Evolutionary conservation across 2,329 filamentous ascomycete species (phyloP).

Genomic region (Rosellinia necatrix): DNA sequence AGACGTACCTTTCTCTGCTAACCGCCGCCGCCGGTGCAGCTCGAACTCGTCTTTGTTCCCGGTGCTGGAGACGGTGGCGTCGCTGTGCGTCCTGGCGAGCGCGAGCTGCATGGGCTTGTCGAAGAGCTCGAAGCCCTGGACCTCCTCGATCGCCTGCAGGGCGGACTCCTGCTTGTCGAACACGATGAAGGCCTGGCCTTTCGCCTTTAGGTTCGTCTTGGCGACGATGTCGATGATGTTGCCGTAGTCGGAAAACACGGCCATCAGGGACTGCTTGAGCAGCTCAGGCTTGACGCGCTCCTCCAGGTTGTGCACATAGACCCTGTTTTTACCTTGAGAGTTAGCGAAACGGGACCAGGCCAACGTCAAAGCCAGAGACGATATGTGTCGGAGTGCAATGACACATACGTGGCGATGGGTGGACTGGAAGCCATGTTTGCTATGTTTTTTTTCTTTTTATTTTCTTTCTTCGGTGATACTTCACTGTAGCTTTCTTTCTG

Average conservation of each 20-base stretch:
- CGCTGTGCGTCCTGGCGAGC: slow-evolving; percentile 80
- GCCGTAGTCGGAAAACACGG: slow-evolving; percentile 89
- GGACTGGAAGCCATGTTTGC: slow-evolving; percentile 44
- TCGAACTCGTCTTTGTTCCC: slow-evolving; percentile 84
- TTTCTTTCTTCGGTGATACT: neutral
- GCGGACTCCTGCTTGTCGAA: slow-evolving; percentile 85
- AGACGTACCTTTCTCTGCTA: slow-evolving; percentile 83
- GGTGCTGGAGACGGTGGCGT: slow-evolving; percentile 79
- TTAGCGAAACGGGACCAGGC: slow-evolving; percentile 21
- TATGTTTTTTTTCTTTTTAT: neutral
- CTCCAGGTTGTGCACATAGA: slow-evolving; percentile 83
- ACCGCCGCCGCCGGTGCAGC: slow-evolving; percentile 77
- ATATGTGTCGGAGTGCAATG: slow-evolving; percentile 72
- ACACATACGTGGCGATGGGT: slow-evolving; percentile 71
- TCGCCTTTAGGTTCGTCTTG: slow-evolving; percentile 88
- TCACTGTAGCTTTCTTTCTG: slow-evolving; percentile 3
- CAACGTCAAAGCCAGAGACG: slow-evolving; percentile 28
- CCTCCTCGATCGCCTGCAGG: slow-evolving; percentile 78
- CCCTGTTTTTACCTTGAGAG: slow-evolving; percentile 47
- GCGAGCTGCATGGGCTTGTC: slow-evolving; percentile 87
- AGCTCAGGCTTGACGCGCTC: slow-evolving; percentile 85
- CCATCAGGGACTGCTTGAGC: slow-evolving; percentile 72
- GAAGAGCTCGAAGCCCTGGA: slow-evolving; percentile 91
- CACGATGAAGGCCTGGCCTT: slow-evolving; percentile 94
- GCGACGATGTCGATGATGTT: slow-evolving; percentile 82